Conservation (phyloP, 257 asterid genomes). For the Hygrophila difformis region DNA sequence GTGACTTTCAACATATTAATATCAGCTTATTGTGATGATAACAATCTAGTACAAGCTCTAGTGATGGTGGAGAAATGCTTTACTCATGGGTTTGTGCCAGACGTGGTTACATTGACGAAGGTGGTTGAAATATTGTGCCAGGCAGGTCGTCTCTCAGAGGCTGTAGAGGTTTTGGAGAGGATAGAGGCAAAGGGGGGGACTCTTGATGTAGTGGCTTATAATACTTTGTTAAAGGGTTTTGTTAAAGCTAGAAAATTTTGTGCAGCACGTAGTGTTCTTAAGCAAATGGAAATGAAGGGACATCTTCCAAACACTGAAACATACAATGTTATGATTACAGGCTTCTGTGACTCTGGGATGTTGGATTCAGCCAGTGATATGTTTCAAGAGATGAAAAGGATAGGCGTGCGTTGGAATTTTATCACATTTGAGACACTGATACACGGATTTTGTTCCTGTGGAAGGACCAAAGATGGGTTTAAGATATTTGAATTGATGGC, state of each 20-base stretch:
- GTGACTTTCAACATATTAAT: constrained; percentile 70
- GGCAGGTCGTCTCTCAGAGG: constrained; percentile 50
- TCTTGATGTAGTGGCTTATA: constrained; percentile 61
- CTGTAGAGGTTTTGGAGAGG: constrained; percentile 65
- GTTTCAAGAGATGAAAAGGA: constrained; percentile 78
- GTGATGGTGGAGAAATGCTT: constrained; percentile 80
- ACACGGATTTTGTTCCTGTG: constrained; percentile 52
- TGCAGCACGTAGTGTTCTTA: constrained; percentile 38
- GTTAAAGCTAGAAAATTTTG: constrained; percentile 53
- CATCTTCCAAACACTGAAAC: constrained; percentile 67
- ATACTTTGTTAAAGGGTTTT: constrained; percentile 64
- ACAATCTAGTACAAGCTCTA: constrained; percentile 55
- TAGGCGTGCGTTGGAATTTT: constrained; percentile 44
- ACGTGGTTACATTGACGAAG: constrained; percentile 60
- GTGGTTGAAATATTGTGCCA: constrained; percentile 44
- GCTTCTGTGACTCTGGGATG: constrained; percentile 50
- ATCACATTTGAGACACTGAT: constrained; percentile 52
- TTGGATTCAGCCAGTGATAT: constrained; percentile 64
- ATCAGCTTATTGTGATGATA: constrained; percentile 70
- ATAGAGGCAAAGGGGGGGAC: constrained; percentile 63
- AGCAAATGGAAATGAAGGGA: constrained; percentile 86
- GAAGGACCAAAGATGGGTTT: constrained; percentile 49
- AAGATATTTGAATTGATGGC: constrained; percentile 58
- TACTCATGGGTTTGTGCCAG: constrained; percentile 54
- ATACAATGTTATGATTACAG: constrained; percentile 56